Base-by-base conservation (phyloP, 345 rosid species). In the Sisymbrium irio region DNA sequence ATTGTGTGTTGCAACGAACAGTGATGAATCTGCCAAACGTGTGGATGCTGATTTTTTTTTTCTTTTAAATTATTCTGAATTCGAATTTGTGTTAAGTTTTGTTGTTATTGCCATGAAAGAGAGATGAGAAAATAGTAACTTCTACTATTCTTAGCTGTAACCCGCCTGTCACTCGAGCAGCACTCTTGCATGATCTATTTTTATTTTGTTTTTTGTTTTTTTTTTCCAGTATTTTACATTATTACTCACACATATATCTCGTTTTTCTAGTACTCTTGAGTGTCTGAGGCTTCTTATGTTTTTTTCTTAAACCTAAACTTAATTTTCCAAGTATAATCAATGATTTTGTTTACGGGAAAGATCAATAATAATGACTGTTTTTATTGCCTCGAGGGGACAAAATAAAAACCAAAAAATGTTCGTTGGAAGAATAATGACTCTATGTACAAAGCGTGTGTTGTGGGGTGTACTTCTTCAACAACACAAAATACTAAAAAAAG, bases 121-220 rank as follows among this genome's bases (percentile, higher is more conserved):
- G 75, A 73, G 71, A 72, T 69, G 75, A 63, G 62, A 58, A 79
- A 90, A 69, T 76, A 69, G 75, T 55, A 53, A 62, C 41, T 76
- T 77, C 66, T 55, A 69, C 55, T 70, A 70, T 47, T 33, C 77
- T 86, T 87, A 90, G 98, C 96, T 92, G 98, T 87, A 87, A 82
- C 80, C 87, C 65, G 84, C 65, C 95, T 93, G 98, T 93, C 98
- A 85, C 89, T 80, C 78, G 80, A 86, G 93, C 98, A 90, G 89
- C 86, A 77, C 84, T 86, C 94, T 83, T 87, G 97, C 98, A 90
- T 93, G 97, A 93, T 82, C 85, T 88, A 84, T 85, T 80, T 75
- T 69, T 77, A 39, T 66, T 65, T 22, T 6, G 45, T 69, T 14
- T 69, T 14, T 37, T 47, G 59, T 53, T 70, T 35, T 14, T 18